These are phyloP conservation scores for Corrigiola litoralis DNA, from an alignment of 179 eudicot species.

Conservation along the genomic window DNA sequence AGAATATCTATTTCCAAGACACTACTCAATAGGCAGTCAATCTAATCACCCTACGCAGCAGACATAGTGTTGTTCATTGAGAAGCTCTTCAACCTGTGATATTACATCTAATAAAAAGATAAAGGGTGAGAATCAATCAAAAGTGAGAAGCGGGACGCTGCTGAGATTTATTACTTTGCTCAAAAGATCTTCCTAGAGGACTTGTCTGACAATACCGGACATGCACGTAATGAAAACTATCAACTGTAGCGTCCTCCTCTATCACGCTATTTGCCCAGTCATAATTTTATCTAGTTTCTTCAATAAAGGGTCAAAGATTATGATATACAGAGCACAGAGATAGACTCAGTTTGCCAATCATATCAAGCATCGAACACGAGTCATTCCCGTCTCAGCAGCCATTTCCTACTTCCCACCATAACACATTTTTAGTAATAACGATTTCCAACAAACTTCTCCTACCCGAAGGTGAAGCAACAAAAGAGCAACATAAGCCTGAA, in stretches of 20 bases:
- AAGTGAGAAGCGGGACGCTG: background rate
- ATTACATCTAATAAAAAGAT: background rate
- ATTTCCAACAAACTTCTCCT: no score
- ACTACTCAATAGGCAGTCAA: no score
- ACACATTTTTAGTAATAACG: no score
- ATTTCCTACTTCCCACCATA: no score
- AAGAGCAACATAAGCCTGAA: background rate
- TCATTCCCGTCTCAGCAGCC: background rate
- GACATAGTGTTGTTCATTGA: background rate
- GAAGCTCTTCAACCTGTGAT: no score
- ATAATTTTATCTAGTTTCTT: background rate
- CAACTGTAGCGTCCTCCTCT: no score
- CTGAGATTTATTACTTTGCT: background rate
- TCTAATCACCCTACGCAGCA: no score
- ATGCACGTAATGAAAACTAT: background rate
- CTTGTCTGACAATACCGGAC: background rate
- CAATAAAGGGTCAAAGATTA: background rate
- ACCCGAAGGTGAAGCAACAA: background rate
- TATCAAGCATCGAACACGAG: no score
- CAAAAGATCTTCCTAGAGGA: background rate
- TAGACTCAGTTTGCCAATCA: background rate
- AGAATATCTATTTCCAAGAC: no score
- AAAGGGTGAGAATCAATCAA: background rate
- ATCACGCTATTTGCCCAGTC: no score
- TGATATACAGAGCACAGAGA: background rate